phyloP scores from a whole-genome alignment of 352 stramenopile species.

The Pythium rishiriense region DNA sequence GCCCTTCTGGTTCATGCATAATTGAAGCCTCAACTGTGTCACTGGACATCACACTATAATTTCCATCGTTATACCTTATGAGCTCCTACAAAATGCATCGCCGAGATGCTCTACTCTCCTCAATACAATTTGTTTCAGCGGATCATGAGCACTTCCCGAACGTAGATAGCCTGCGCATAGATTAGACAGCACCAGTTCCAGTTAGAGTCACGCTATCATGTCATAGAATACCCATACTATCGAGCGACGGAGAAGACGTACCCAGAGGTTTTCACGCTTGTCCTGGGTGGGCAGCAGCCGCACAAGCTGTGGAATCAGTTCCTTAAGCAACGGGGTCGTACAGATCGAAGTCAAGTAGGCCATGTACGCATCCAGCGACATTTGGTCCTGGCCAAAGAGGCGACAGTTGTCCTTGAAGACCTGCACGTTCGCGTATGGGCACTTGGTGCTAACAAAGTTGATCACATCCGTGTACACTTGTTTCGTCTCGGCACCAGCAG shows the following conservation, averaged over 20 bases:
- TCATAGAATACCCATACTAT: background rate
- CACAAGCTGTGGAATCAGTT: constrained; percentile 80
- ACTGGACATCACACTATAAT: no score
- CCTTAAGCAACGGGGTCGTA: constrained; percentile 65
- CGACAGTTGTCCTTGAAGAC: constrained; percentile 89
- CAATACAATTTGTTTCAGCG: constrained; percentile 1
- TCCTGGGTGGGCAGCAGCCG: constrained; percentile 81
- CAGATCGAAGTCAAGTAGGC: constrained; percentile 84
- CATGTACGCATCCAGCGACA: constrained; percentile 83
- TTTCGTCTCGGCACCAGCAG: constrained; percentile 74
- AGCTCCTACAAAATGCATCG: background rate
- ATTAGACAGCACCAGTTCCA: constrained; percentile 6
- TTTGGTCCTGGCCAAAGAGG: constrained; percentile 82
- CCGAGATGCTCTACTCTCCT: background rate
- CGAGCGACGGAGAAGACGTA: constrained; percentile 39
- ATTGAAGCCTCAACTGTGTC: no score
- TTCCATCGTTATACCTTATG: background rate
- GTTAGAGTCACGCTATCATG: background rate
- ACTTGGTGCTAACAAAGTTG: constrained; percentile 70
- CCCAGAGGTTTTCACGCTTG: constrained; percentile 81
- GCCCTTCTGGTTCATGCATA: no score
- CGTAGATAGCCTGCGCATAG: constrained; percentile 43
- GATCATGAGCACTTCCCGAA: constrained; percentile 53
- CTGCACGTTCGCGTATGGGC: constrained; percentile 80
- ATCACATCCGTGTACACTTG: constrained; percentile 83